Evolutionary conservation across 129 eudicot species (phyloP).

Genomic region (Flaveria brownii): DNA sequence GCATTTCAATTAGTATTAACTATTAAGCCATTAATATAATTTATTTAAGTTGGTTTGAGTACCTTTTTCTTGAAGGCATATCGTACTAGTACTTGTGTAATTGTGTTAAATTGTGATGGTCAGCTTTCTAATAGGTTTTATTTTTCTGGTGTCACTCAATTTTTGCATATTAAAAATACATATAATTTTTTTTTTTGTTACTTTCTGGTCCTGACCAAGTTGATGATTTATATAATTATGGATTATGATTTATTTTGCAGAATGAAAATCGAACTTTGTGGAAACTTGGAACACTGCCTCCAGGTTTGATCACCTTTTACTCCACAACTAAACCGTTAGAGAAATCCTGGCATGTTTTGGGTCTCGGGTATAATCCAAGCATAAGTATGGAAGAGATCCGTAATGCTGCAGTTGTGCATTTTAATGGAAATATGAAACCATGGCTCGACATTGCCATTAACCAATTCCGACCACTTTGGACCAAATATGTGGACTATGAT

Average conservation of each 20-base stretch:
- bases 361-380: constrained; percentile 67
- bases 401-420: constrained; percentile 64
- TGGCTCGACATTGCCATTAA: constrained; percentile 47
- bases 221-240: not conserved
- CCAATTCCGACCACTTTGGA: constrained; percentile 14
- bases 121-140: not conserved
- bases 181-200: not conserved
- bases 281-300: constrained; percentile 63
- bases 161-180: no score
- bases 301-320: constrained; percentile 62
- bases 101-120: not conserved
- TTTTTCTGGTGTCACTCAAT: not conserved
- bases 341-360: constrained; percentile 71
- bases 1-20: not conserved
- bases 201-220: not conserved
- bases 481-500: constrained; percentile 19
- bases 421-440: constrained; percentile 62
- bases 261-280: constrained; percentile 67
- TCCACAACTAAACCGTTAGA: constrained; percentile 53
- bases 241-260: constrained; percentile 29
- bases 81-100: not conserved
- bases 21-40: not conserved
- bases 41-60: no score
- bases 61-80: no score
- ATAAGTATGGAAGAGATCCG: constrained; percentile 55